Conservation (phyloP, 1,284 basidiomycete species). For the Austroboletus novae-zelandiae region DNA sequence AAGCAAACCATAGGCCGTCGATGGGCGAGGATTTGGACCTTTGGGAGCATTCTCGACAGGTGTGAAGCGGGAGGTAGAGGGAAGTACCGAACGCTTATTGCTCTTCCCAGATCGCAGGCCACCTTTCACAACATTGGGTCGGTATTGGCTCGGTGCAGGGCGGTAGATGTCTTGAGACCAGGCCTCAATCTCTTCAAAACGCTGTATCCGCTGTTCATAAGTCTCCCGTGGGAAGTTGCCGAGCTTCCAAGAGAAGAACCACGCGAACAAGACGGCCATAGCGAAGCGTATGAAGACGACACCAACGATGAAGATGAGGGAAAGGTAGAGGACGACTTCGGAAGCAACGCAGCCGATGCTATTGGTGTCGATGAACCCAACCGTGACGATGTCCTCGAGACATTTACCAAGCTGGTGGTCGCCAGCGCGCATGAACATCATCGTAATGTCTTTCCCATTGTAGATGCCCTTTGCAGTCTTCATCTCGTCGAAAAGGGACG, state of each 20-base stretch:
- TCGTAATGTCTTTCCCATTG: conserved; percentile 83
- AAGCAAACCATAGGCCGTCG: conserved; percentile 74
- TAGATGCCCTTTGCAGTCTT: conserved; percentile 69
- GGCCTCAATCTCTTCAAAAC: conserved; percentile 89
- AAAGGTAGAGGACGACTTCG: conserved; percentile 90
- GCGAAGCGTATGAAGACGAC: conserved; percentile 94
- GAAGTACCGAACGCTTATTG: conserved; percentile 62
- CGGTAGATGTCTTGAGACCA: conserved; percentile 98
- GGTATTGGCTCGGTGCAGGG: conserved; percentile 87
- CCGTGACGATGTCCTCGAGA: conserved; percentile 80
- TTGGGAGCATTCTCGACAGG: conserved; percentile 71
- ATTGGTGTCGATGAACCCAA: conserved; percentile 93
- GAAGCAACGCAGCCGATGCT: conserved; percentile 97
- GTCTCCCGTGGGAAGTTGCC: conserved; percentile 94
- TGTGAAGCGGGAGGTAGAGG: conserved; percentile 85
- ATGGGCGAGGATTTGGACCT: conserved; percentile 59
- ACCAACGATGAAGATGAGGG: conserved; percentile 96
- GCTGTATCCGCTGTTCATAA: conserved; percentile 91
- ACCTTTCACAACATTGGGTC: conserved; percentile 83
- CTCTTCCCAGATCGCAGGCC: conserved; percentile 54
- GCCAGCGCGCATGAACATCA: conserved; percentile 70
- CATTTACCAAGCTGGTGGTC: conserved; percentile 74
- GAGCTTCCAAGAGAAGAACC: conserved; percentile 95
- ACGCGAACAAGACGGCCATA: conserved; percentile 96
- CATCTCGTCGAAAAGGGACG: conserved; percentile 79